Evolutionary conservation across 2,329 filamentous ascomycete genomes (phyloP).

Genomic region (Hirsutella thompsonii): DNA sequence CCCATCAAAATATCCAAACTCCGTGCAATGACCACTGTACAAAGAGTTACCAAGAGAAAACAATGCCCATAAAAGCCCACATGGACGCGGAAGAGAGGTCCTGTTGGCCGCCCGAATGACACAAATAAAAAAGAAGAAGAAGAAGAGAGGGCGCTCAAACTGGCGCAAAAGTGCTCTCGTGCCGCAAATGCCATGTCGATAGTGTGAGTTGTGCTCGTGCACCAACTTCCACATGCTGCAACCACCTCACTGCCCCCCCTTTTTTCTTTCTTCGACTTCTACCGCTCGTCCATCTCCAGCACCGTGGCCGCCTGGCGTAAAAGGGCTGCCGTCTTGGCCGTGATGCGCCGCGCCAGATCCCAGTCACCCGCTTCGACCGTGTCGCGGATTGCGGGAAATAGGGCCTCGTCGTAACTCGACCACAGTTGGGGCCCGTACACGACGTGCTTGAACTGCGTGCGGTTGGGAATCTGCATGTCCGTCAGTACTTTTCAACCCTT

Average conservation of each 20-base stretch:
- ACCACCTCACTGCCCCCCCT: too few species aligned
- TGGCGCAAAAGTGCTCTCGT: too few species aligned
- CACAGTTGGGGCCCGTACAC: constrained; percentile 75
- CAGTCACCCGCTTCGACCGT: constrained; percentile 61
- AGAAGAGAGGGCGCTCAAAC: constrained; percentile 3
- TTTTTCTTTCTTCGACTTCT: neutral
- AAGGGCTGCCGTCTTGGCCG: constrained; percentile 59
- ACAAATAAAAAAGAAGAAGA: constrained; percentile 6
- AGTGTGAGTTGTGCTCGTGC: too few species aligned
- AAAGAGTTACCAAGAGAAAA: too few species aligned
- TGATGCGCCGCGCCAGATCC: constrained; percentile 50
- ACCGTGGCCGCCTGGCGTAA: constrained; percentile 44
- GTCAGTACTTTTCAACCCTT: constrained; percentile 4
- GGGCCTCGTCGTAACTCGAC: constrained; percentile 31
- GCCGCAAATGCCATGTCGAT: too few species aligned
- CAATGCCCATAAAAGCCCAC: too few species aligned
- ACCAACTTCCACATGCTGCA: too few species aligned
- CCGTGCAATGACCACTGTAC: constrained; percentile 17
- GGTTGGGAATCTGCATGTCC: constrained; percentile 54
- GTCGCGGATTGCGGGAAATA: constrained; percentile 67
- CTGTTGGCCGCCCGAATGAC: too few species aligned
- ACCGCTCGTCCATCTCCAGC: constrained; percentile 14
- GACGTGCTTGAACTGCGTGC: constrained; percentile 89
- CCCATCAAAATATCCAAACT: constrained; percentile 13
- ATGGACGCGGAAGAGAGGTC: too few species aligned